A percentile compares a stretch with the other conserved stretches of the same genome.
phyloP scores from a whole-genome alignment of 768 basidiomycete species.

The Mycena capillaripes region DNA sequence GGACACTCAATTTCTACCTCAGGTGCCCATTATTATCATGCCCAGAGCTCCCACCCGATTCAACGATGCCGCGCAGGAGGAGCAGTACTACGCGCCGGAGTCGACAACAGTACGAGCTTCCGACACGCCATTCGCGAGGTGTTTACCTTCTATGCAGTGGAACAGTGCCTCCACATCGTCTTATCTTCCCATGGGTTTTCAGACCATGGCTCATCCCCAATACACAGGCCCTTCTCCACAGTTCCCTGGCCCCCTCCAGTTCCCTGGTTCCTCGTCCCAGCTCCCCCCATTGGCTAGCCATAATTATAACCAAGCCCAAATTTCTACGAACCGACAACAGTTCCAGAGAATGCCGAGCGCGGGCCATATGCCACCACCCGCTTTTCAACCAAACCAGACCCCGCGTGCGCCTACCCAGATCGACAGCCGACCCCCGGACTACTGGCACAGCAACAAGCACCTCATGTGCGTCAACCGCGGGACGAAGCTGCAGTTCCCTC shows the following conservation, averaged over 20 bases:
- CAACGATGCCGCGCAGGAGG: not conserved
- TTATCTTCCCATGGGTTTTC: too few species aligned
- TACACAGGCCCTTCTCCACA: not conserved
- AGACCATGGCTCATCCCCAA: not conserved
- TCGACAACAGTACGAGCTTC: not conserved
- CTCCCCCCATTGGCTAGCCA: not conserved
- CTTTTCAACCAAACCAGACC: not conserved
- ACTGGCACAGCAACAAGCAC: constrained; percentile 31
- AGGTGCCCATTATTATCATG: not conserved
- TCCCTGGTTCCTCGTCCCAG: not conserved
- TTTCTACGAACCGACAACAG: not conserved
- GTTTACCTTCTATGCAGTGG: not conserved
- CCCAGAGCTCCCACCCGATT: not conserved
- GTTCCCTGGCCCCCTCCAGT: not conserved
- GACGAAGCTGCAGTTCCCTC: not conserved
- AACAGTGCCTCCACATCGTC: not conserved
- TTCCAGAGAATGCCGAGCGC: not conserved
- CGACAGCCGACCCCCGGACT: constrained; percentile 28
- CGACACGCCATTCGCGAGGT: too few species aligned
- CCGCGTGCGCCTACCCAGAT: constrained; percentile 26
- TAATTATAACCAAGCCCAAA: not conserved
- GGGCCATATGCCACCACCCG: constrained; percentile 10
- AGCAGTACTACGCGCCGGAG: constrained; percentile 7
- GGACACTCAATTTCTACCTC: too few species aligned
- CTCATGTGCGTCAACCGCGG: constrained; percentile 26